Conservation (phyloP, 176 grass and related monocot genomes). For the Hyparrhenia diplandra region DNA sequence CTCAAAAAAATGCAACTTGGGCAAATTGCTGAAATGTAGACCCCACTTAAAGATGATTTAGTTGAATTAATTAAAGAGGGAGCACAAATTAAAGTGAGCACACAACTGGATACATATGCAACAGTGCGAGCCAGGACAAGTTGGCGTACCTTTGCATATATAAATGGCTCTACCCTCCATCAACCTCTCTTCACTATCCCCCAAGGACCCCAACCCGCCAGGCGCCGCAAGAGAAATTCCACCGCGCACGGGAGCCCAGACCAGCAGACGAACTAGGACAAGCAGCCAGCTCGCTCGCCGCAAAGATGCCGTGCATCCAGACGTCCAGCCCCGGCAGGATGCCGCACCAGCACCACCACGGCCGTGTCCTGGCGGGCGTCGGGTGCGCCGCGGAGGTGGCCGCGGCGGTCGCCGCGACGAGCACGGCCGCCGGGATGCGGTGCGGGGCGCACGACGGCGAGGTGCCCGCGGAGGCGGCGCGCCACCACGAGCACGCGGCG, state of each 20-base stretch:
- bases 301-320: slow-evolving; percentile 63
- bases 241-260: not conserved
- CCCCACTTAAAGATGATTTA: slow-evolving; percentile 9
- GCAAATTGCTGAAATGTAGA: slow-evolving; percentile 30
- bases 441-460: slow-evolving; percentile 46
- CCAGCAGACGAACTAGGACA: not conserved
- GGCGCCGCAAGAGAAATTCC: slow-evolving; percentile 29
- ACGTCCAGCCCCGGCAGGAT: slow-evolving; percentile 50
- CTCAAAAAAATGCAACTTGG: not conserved
- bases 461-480: slow-evolving; percentile 61
- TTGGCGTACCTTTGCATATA: slow-evolving; percentile 38
- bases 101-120: slow-evolving; percentile 31
- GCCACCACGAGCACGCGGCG: slow-evolving; percentile 70
- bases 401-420: not conserved
- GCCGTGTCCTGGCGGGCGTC: slow-evolving; percentile 18
- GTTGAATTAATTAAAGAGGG: no score
- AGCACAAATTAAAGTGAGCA: no score
- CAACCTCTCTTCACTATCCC: slow-evolving; percentile 20
- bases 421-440: not conserved
- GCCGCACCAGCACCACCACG: slow-evolving; percentile 41
- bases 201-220: slow-evolving; percentile 1
- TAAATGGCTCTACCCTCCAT: slow-evolving; percentile 18
- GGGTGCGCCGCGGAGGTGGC: slow-evolving; percentile 32
- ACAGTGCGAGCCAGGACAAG: slow-evolving; percentile 28
- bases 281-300: not conserved